These are phyloP conservation scores for Xenosphaeropsis pyriputrescens DNA, from an alignment of 2,329 filamentous ascomycete species.

Conservation along the genomic window DNA sequence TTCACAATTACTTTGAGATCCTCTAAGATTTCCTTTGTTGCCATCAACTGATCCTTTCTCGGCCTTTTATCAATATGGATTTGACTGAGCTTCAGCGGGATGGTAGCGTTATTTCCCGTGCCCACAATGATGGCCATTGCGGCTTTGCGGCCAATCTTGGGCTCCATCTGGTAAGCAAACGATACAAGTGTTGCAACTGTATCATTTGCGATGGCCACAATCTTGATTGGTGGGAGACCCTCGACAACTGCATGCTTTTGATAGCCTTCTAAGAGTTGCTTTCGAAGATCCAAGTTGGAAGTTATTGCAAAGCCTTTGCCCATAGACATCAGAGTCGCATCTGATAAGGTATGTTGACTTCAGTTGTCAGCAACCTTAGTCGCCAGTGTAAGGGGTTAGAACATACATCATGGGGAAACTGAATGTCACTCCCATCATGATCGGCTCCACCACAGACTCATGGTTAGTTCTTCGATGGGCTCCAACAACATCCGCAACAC, in stretches of 20 bases:
- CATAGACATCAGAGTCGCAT: constrained; percentile 53
- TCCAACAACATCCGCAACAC: constrained; percentile 58
- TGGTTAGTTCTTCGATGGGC: constrained; percentile 32
- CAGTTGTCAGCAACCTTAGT: constrained; percentile 3
- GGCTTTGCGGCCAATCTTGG: constrained; percentile 44
- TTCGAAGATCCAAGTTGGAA: constrained; percentile 42
- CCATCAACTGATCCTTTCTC: constrained; percentile 30
- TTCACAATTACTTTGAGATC: constrained; percentile 62
- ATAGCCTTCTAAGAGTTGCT: constrained; percentile 44
- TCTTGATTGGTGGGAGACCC: constrained; percentile 47
- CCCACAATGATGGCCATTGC: constrained; percentile 72
- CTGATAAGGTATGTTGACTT: constrained; percentile 40
- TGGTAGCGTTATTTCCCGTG: constrained; percentile 69
- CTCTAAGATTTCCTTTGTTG: constrained; percentile 25
- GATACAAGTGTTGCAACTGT: constrained; percentile 68
- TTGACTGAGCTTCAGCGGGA: constrained; percentile 49
- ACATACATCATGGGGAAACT: constrained; percentile 48
- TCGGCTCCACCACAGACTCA: constrained; percentile 20
- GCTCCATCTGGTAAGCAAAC: constrained; percentile 57
- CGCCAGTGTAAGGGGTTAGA: constrained; percentile 1
- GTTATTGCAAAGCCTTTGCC: constrained; percentile 56
- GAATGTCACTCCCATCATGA: constrained; percentile 51
- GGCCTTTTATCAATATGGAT: constrained; percentile 50
- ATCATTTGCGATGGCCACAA: constrained; percentile 70
- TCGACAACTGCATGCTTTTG: constrained; percentile 26